Percentiles rank a stretch among this genome's conserved stretches.
Evolutionary conservation across 441 rosid genomes (phyloP).

Genomic region (Gossypium schwendimanii): DNA sequence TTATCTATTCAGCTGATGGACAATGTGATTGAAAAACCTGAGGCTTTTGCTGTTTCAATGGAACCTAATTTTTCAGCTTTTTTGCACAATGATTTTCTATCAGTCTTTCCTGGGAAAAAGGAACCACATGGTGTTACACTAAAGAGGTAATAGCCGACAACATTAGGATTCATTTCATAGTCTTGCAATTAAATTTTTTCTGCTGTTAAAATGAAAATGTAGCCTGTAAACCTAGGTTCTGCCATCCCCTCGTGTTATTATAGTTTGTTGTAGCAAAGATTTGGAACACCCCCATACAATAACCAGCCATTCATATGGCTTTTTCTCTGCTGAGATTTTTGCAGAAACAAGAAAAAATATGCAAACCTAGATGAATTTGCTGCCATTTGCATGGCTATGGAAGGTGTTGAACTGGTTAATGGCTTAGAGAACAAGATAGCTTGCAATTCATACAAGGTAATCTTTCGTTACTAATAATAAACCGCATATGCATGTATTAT

Average conservation of each 20-base stretch:
- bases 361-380: constrained; percentile 56
- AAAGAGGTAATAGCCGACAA: constrained; percentile 41
- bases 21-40: constrained; percentile 73
- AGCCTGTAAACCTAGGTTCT: not conserved
- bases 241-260: not conserved
- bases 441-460: constrained; percentile 81
- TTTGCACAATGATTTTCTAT: constrained; percentile 73
- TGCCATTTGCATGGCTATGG: constrained; percentile 62
- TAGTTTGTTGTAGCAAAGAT: not conserved
- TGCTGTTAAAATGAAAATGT: not conserved
- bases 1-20: constrained; percentile 90
- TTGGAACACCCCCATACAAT: not conserved
- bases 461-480: not conserved
- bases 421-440: constrained; percentile 93
- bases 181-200: not conserved
- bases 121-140: constrained; percentile 56
- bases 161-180: not conserved
- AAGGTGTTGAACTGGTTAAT: constrained; percentile 63
- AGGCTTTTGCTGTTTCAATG: constrained; percentile 74
- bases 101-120: constrained; percentile 57
- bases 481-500: not conserved
- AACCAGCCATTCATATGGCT: no score
- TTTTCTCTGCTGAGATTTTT: not conserved
- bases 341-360: constrained; percentile 27
- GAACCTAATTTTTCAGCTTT: constrained; percentile 81